Conservation (phyloP, 305 asterid genomes). For the Caryopteris hybrid region DNA sequence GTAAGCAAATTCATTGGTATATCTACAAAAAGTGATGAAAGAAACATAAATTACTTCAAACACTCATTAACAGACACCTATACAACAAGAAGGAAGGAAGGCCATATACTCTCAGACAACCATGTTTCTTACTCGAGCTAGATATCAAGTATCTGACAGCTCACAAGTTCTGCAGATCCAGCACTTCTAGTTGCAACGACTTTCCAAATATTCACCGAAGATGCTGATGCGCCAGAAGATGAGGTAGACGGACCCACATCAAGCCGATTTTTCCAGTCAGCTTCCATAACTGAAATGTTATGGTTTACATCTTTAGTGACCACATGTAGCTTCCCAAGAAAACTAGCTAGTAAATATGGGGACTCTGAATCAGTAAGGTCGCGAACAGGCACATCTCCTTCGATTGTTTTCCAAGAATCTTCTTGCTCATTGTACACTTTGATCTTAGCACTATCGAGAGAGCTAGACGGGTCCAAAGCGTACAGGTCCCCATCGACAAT, state of each 20-base stretch:
- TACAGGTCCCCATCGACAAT: slow-evolving; percentile 72
- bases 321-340: slow-evolving; percentile 74
- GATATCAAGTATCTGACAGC: slow-evolving; percentile 71
- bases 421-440: slow-evolving; percentile 69
- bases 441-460: slow-evolving; percentile 71
- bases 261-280: slow-evolving; percentile 42
- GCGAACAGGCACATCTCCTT: slow-evolving; percentile 71
- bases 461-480: slow-evolving; percentile 71
- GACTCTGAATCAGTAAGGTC: slow-evolving; percentile 56
- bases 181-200: slow-evolving; percentile 38
- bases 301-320: slow-evolving; percentile 62
- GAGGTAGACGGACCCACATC: slow-evolving; percentile 39
- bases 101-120: too few relatives aligned
- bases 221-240: slow-evolving; percentile 19
- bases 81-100: too few relatives aligned
- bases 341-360: slow-evolving; percentile 80
- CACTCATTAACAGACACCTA: neutral
- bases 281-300: slow-evolving; percentile 63
- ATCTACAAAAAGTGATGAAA: too few relatives aligned
- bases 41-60: too few relatives aligned
- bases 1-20: too few relatives aligned
- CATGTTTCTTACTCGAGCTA: slow-evolving; percentile 22
- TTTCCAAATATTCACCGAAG: slow-evolving; percentile 45
- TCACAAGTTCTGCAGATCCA: slow-evolving; percentile 62
- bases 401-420: slow-evolving; percentile 72